A percentile compares a stretch with the other conserved stretches of the same genome.
Conservation (phyloP, 108 stramenopile species). For the Discostella pseudostelligera region DNA sequence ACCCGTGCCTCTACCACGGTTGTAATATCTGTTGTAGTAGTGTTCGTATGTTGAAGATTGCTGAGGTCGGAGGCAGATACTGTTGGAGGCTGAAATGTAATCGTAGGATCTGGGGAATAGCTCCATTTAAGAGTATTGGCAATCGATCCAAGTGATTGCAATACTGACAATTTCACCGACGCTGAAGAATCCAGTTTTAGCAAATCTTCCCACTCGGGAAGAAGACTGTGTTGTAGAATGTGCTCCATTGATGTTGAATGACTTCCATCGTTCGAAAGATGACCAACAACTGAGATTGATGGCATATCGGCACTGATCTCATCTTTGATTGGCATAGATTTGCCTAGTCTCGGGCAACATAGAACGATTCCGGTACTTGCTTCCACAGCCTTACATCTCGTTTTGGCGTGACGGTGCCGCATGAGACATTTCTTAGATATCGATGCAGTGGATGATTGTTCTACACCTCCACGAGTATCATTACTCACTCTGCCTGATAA, state of each 20-base stretch:
- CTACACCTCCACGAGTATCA: neutral
- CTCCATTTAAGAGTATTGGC: conserved; percentile 26
- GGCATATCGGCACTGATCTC: neutral
- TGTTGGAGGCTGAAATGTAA: neutral
- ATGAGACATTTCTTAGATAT: conserved; percentile 26
- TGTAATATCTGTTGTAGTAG: conserved; percentile 5
- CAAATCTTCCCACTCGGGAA: conserved; percentile 35
- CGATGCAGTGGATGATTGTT: neutral
- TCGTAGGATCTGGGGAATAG: conserved; percentile 6
- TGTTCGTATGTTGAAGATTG: neutral
- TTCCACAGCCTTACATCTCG: conserved; percentile 26
- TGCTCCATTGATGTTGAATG: conserved; percentile 20
- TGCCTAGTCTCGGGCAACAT: conserved; percentile 18
- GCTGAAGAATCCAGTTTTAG: conserved; percentile 26
- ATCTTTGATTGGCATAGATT: neutral
- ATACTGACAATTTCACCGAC: conserved; percentile 19
- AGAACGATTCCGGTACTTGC: conserved; percentile 32
- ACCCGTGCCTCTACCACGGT: conserved; percentile 18
- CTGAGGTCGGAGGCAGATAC: neutral
- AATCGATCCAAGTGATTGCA: conserved; percentile 19
- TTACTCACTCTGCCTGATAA: conserved; percentile 22
- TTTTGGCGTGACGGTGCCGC: conserved; percentile 37
- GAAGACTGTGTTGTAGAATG: conserved; percentile 13
- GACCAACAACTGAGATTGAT: neutral
- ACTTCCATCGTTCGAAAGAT: conserved; percentile 12